These are phyloP conservation scores for Dalbergia cochinchinensis DNA, from an alignment of 306 rosid species.

Conservation along the genomic window DNA sequence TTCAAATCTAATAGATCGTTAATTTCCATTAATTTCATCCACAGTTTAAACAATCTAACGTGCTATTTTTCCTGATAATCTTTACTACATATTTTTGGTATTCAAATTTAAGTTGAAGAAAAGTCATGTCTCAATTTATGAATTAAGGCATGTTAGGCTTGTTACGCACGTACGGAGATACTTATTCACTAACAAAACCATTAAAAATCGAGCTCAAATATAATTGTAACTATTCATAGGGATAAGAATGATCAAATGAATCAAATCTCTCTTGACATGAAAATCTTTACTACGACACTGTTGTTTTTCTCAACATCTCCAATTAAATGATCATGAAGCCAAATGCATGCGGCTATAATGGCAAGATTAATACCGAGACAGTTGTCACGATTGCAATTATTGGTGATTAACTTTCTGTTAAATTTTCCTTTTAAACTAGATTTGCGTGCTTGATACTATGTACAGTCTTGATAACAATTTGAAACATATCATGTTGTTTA, in stretches of 20 bases:
- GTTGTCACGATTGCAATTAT: conserved; percentile 30
- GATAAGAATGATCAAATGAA: no score
- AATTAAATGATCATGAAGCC: conserved; percentile 5
- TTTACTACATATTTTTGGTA: no score
- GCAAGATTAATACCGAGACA: conserved; percentile 3
- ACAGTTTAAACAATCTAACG: neutral
- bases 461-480: neutral
- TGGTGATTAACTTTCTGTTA: neutral
- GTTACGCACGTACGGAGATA: no score
- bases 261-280: neutral
- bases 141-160: no score
- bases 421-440: neutral
- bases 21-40: neutral
- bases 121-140: no score
- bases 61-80: neutral
- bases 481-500: neutral
- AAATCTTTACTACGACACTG: conserved; percentile 5
- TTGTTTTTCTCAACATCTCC: neutral
- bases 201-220: no score
- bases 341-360: conserved; percentile 31
- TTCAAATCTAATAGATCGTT: no score
- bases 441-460: neutral
- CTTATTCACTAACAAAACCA: no score
- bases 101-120: no score
- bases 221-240: no score